Evolutionary conservation across 495 filamentous ascomycete species (phyloP).

Genomic region (Glarea lozoyensis): DNA sequence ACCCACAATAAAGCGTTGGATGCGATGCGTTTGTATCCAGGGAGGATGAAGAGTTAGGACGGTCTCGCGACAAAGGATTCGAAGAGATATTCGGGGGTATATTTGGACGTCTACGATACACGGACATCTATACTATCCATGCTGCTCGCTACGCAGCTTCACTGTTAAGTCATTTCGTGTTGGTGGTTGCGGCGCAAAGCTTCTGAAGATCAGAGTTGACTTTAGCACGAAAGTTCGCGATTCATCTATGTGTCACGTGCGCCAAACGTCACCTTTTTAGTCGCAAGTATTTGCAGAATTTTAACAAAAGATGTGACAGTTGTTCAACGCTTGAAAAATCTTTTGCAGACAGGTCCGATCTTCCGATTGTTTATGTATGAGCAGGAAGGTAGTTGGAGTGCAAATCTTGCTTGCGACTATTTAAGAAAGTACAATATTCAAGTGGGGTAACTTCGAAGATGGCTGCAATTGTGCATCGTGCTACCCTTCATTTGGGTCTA

Average conservation of each 20-base stretch:
- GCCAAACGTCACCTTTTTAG: not conserved
- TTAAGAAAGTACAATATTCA: no score
- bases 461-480: no score
- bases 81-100: not conserved
- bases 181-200: conserved; percentile 7
- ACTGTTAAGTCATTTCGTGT: conserved; percentile 4
- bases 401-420: no score
- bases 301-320: no score
- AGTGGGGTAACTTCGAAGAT: no score
- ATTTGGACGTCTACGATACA: not conserved
- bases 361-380: no score
- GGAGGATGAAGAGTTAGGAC: not conserved
- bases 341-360: no score
- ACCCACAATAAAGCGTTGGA: not conserved
- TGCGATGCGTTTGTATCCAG: not conserved
- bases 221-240: not conserved
- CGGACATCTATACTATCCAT: conserved; percentile 12
- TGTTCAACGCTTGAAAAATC: no score
- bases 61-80: not conserved
- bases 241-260: not conserved
- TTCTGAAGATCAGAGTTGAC: not conserved
- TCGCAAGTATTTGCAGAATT: no score
- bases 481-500: no score
- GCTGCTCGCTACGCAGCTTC: conserved; percentile 15
- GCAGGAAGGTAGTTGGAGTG: not conserved